These are phyloP conservation scores for Petrea volubilis DNA, from an alignment of 257 asterid species.

Conservation along the genomic window DNA sequence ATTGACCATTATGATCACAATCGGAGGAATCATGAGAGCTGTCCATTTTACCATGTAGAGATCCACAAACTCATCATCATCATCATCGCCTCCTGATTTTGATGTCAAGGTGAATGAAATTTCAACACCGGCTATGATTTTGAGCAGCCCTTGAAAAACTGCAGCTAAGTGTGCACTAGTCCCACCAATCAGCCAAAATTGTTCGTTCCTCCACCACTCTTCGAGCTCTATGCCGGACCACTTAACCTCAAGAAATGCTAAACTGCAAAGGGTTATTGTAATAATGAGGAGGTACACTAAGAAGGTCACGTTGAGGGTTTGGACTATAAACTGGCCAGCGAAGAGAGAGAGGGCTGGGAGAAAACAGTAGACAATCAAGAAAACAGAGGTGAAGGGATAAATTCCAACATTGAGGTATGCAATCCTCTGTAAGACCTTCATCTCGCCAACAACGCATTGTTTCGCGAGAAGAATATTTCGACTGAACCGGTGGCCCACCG, in stretches of 20 bases:
- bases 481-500: slow-evolving; percentile 90
- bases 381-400: slow-evolving; percentile 67
- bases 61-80: slow-evolving; percentile 65
- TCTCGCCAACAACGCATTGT: slow-evolving; percentile 65
- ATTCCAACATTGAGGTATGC: slow-evolving; percentile 74
- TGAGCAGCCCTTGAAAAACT: slow-evolving; percentile 64
- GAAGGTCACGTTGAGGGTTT: slow-evolving; percentile 63
- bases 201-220: slow-evolving; percentile 81
- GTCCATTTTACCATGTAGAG: slow-evolving; percentile 68
- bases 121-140: slow-evolving; percentile 67
- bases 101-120: slow-evolving; percentile 74
- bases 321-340: slow-evolving; percentile 78
- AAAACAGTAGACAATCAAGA: slow-evolving; percentile 66
- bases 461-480: slow-evolving; percentile 70
- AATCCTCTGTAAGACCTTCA: slow-evolving; percentile 62
- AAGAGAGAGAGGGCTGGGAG: slow-evolving; percentile 70
- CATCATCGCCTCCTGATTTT: slow-evolving; percentile 69
- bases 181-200: slow-evolving; percentile 73
- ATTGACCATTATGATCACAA: slow-evolving; percentile 68
- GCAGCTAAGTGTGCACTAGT: slow-evolving; percentile 80
- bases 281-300: slow-evolving; percentile 54
- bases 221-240: slow-evolving; percentile 75
- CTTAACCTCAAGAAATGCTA: slow-evolving; percentile 70
- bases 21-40: slow-evolving; percentile 71
- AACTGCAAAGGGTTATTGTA: slow-evolving; percentile 58